Base-by-base conservation (phyloP, 1,284 basidiomycete genomes). In the Pyrrhoderma lamaoense region DNA sequence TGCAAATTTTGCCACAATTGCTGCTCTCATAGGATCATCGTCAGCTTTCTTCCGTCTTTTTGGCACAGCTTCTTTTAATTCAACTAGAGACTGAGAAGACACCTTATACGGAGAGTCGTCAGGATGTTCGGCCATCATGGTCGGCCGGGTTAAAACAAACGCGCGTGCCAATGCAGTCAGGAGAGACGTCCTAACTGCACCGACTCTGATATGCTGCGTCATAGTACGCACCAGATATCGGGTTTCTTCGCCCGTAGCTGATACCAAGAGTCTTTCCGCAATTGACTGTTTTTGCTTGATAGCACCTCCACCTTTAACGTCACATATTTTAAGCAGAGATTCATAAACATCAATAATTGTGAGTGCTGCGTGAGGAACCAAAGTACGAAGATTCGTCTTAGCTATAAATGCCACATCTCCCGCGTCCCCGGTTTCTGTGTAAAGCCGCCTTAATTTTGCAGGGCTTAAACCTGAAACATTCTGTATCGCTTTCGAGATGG, bases 341-440 rank as follows among this genome's bases (percentile, higher is more conserved):
- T 75, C 66, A 60, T 89, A 88, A 0, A 92, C 81, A 55, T 73
- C 73, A 18, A 72, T 67, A 27, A 88, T 76, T 13, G 80, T 69
- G 7, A 93, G 70, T 4, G 86, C 80, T 5, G 79, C 72, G 56
- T 89, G 89, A 3, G 85, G 79, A 42, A 89, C 67, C 25, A 93
- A 70, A 0, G 89, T 92, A 45, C 85, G 76, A 22, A 91, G 67
- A 57, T 82, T 90, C 2, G 80, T 81, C 65, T 89, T 92, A 4
- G 90, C 89, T 56, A 82, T 78, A 60, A 82, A 91, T 2, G 91
- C 91, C 8, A 93, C 88, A 61, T 94, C 91, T 0, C 89, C 82
- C 65, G 81, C 76, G 65, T 92, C 88, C 14, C 89, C 88, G 39
- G 68, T 76, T n/a, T 67, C 63, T 47, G 75, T 80, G 59, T 83